A percentile compares a stretch with the other conserved stretches of the same genome.
Evolutionary conservation across 805 yeast genomes (phyloP).

Genomic region (Kuraishia ogatae): DNA sequence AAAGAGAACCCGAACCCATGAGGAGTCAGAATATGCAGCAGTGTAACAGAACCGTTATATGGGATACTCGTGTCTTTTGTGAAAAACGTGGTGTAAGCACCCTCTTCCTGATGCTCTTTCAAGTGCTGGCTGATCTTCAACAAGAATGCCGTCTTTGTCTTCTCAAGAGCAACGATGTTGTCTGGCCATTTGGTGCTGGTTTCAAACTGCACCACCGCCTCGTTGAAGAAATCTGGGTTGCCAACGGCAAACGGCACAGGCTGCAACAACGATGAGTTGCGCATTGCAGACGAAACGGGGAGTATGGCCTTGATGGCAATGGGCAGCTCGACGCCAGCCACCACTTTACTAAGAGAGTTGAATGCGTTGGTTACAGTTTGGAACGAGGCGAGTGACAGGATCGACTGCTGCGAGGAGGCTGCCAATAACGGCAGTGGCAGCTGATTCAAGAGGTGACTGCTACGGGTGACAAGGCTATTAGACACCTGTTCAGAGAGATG

Average conservation of each 20-base stretch:
- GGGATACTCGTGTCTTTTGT: slow-evolving; percentile 65
- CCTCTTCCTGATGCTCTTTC: slow-evolving; percentile 22
- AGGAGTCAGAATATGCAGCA: slow-evolving; percentile 66
- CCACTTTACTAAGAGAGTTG: slow-evolving; percentile 37
- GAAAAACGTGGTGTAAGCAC: slow-evolving; percentile 48
- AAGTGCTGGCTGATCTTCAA: slow-evolving; percentile 47
- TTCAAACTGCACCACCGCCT: slow-evolving; percentile 80
- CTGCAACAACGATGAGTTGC: slow-evolving; percentile 66
- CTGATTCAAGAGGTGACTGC: slow-evolving; percentile 36
- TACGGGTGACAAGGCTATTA: slow-evolving; percentile 25
- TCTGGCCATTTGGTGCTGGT: slow-evolving; percentile 94
- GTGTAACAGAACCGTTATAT: slow-evolving; percentile 47
- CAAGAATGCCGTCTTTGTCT: slow-evolving; percentile 84
- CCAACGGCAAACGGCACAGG: slow-evolving; percentile 79
- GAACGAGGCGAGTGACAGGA: slow-evolving; percentile 29
- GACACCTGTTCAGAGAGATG: slow-evolving; percentile 46
- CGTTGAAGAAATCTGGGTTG: slow-evolving; percentile 73
- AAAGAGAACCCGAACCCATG: slow-evolving; percentile 84
- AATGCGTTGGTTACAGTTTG: slow-evolving; percentile 39
- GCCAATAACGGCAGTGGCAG: slow-evolving; percentile 57
- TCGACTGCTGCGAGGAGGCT: slow-evolving; percentile 44
- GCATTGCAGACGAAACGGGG: slow-evolving; percentile 66
- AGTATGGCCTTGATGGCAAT: slow-evolving; percentile 59
- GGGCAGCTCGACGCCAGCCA: slow-evolving; percentile 52
- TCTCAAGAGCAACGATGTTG: slow-evolving; percentile 75